Base-by-base conservation (phyloP, 345 rosid species). In the Conringia planisiliqua region DNA sequence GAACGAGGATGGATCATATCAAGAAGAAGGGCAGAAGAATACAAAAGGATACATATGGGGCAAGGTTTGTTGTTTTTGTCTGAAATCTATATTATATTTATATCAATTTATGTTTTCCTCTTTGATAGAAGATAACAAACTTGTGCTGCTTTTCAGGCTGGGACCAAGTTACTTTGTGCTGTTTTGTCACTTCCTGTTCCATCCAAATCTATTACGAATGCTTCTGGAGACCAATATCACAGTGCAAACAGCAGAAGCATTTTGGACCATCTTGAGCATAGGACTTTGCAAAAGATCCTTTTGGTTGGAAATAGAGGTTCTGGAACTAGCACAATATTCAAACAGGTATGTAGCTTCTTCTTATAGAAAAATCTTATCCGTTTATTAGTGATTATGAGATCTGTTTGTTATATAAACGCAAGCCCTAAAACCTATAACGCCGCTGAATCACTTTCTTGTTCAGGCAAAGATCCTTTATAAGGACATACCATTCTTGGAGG, bases 11-110 rank as follows among this genome's bases (percentile, higher is more conserved):
- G 99, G 99, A 17, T 96, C 99, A 7, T 96, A 96, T 82, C 98
- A 90, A 83, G 99, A 96, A 80, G 99, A 96, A 86, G 99, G 99
- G 44, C 99, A 96, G 72, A 96, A 87, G 84, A 96, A 92, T 73
- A 90, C 96, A 6, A 96, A 85, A 75, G 99, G 99, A 78, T 92
- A 88, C 79, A 92, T 96, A 74, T 96, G 99, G 99, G 98, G 99
- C 70, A 96, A 89, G 90, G 99, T 96, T 85, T 52, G 74, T 38
- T 60, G 58, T 29, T 66, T 35, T 63, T 27, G 24, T 42, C 46
- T 60, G 36, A 7, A 35, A 55, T 58, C 12, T 66, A 13, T 52
- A 5, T 67, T 51, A 18, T 0, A 22, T 35, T 12, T 10, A 30
- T 51, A 54, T 39, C 12, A 50, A n/a, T 22, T 54, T 35, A 46